These are phyloP conservation scores for Cladosporium cucumerinum DNA, from an alignment of 2,329 filamentous ascomycete genomes.

Conservation along the genomic window DNA sequence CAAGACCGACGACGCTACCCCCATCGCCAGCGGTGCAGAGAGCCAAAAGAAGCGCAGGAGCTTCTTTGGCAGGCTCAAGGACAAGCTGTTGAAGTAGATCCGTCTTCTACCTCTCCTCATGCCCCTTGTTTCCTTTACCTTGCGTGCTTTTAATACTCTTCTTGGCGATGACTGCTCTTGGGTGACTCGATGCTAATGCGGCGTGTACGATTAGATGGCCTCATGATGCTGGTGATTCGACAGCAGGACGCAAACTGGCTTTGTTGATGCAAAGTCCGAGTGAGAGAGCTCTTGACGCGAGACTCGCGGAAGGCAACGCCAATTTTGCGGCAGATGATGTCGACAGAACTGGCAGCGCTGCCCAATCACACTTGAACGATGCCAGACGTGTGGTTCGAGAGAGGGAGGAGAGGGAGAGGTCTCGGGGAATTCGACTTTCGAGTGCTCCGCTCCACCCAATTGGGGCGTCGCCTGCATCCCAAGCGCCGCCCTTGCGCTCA, in stretches of 20 bases:
- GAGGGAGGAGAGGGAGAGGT: background rate
- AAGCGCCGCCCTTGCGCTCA: background rate
- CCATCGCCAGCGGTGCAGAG: constrained; percentile 26
- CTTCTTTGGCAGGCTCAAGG: constrained; percentile 49
- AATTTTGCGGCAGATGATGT: background rate
- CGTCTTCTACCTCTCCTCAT: background rate
- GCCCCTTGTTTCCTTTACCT: constrained; percentile 1
- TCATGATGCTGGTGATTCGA: background rate
- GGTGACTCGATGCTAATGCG: constrained; percentile 3
- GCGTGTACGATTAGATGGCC: constrained; percentile 9
- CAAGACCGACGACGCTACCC: constrained; percentile 26
- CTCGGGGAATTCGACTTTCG: background rate
- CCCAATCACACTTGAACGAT: background rate
- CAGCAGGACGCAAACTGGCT: background rate
- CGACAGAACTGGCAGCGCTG: background rate
- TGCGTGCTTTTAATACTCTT: background rate
- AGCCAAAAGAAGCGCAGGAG: constrained; percentile 48
- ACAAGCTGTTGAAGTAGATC: constrained; percentile 38
- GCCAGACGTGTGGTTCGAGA: background rate
- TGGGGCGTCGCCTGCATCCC: background rate
- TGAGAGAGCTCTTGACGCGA: background rate
- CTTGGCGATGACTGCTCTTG: background rate
- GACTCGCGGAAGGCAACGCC: background rate
- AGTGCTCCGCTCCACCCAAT: background rate
- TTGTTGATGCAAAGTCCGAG: background rate